phyloP scores from a whole-genome alignment of 371 early-diverging fungal species.

The Scutellospora calospora region DNA sequence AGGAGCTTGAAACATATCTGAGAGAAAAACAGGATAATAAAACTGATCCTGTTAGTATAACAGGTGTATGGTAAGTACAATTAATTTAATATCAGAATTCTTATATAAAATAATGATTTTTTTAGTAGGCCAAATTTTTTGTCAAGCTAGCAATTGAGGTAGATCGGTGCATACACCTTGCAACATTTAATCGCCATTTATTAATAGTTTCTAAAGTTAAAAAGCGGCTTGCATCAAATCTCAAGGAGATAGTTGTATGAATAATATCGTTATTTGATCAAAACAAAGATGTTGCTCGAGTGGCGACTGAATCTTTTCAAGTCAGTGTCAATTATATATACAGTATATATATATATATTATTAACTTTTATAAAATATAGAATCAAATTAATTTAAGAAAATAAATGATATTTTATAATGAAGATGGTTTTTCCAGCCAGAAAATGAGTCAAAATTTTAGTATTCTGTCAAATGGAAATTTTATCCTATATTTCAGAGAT shows the following conservation, averaged over 20 bases:
- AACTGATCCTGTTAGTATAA: conserved; percentile 38
- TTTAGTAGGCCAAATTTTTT: conserved; percentile 58
- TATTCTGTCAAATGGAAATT: conserved; percentile 68
- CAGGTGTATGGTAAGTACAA: conserved; percentile 45
- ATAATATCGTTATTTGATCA: conserved; percentile 68
- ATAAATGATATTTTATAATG: neutral
- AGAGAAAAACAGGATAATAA: conserved; percentile 51
- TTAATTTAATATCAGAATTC: neutral
- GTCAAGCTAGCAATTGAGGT: conserved; percentile 67
- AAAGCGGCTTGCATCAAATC: conserved; percentile 67
- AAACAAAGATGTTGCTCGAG: conserved; percentile 63
- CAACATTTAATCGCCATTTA: conserved; percentile 62
- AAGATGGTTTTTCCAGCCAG: conserved; percentile 66
- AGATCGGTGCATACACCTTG: conserved; percentile 68
- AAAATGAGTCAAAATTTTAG: conserved; percentile 62
- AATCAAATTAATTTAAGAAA: neutral
- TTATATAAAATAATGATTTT: neutral
- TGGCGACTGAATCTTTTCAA: conserved; percentile 63
- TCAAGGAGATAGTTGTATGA: conserved; percentile 73
- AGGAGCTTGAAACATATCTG: conserved; percentile 66
- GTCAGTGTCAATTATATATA: conserved; percentile 47
- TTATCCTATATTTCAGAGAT: conserved; percentile 65
- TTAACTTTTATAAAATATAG: neutral
- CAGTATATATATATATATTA: neutral
- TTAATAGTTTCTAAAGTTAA: conserved; percentile 63